Base-by-base conservation (phyloP, 805 yeast species). In the Zygoascus biomembranicola region DNA sequence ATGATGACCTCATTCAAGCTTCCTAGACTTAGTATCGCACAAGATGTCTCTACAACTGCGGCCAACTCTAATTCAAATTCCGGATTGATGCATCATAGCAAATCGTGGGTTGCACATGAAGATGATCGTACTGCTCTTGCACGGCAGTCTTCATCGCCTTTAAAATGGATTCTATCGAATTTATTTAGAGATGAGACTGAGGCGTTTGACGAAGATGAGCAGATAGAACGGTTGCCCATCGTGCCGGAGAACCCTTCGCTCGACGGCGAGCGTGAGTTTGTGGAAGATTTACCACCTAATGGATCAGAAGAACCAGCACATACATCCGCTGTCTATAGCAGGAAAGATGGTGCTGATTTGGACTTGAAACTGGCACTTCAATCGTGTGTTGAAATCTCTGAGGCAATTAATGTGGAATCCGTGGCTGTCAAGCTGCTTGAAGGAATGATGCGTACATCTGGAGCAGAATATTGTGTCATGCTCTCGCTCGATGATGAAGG, bases 341-440 rank as follows among this genome's bases (percentile, higher is more conserved):
- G 20, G 26, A 46, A 51, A 47, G 31, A 44, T 18, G 54, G 44
- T 8, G 31, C 46, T 31, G 49, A 54, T 50, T 13, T 53, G 59
- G 60, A 65, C 47, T 56, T 69, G 46, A 69, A 68, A 45, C 60
- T 60, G n/a, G 77, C 77, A 0, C 65, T 78, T 51, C 68, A 69
- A 50, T 72, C 78, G 1, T 76, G 80, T 57, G 65, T 77, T n/a
- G 71, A 72, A 13, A 75, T 78, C n/a, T 73, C 79, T 1, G 80
- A 76, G 57, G 70, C 77, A 6, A 69, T 73, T 13, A 70, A 71
- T 49, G 63, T 67, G 44, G 67, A 66, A 2, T 60, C 71, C 1
- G 75, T 77, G 48, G 61, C 72, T 2, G 59, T 64, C 19, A 73
- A 68, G 44, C 57, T 78, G 16, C 61, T 77, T 0, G 69, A 69